Evolutionary conservation across 169 alveolate species (phyloP).

Genomic region (Cryptosporidium bovis): DNA sequence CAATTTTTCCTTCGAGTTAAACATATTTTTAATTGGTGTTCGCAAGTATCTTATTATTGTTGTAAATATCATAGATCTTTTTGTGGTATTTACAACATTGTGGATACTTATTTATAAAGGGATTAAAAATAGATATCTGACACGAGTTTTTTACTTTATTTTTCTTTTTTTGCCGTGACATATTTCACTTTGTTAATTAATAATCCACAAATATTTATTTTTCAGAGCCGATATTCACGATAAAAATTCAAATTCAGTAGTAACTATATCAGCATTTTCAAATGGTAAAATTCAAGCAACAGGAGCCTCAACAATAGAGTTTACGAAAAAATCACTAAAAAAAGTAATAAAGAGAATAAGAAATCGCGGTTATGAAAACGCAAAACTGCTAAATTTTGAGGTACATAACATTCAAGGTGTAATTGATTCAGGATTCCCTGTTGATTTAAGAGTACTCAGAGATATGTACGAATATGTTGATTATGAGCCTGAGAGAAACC

Average conservation of each 20-base stretch:
- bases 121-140: too few relatives aligned
- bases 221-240: constrained; percentile 53
- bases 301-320: constrained; percentile 47
- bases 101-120: too few relatives aligned
- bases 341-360: constrained; percentile 31
- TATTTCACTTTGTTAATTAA: background rate
- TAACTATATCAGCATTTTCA: constrained; percentile 57
- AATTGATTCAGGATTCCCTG: constrained; percentile 67
- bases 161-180: background rate
- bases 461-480: constrained; percentile 44
- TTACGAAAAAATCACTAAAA: constrained; percentile 39
- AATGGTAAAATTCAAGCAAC: constrained; percentile 74
- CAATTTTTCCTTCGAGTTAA: background rate
- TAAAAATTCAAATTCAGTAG: constrained; percentile 26
- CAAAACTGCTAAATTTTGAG: constrained; percentile 47
- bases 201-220: background rate
- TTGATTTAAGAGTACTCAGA: constrained; percentile 56
- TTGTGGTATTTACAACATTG: too few relatives aligned
- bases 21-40: too few relatives aligned
- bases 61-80: background rate
- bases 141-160: background rate
- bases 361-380: constrained; percentile 19
- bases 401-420: constrained; percentile 70
- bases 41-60: too few relatives aligned
- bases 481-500: constrained; percentile 73